Evolutionary conservation across 331 rosid species (phyloP).

Genomic region (Saraca asoca): DNA sequence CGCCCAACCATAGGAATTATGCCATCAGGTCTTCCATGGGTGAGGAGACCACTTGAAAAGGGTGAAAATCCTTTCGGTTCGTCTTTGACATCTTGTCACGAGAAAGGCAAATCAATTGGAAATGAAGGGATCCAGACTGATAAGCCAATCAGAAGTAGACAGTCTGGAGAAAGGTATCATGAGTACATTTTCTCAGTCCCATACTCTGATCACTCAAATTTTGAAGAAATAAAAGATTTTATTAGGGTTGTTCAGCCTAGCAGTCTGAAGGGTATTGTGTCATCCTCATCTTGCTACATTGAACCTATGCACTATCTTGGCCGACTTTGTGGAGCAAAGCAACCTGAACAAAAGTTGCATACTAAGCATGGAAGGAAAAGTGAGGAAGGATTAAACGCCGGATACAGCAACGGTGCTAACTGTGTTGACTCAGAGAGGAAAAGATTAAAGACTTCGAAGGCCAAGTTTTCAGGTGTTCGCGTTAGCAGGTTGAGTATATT

Average conservation of each 20-base stretch:
- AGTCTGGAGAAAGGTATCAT: conserved; percentile 42
- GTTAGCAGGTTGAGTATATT: conserved; percentile 43
- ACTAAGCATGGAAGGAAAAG: conserved; percentile 31
- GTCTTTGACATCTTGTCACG: conserved; percentile 43
- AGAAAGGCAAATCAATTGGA: conserved; percentile 37
- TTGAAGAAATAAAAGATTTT: conserved; percentile 57
- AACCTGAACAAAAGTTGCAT: conserved; percentile 29
- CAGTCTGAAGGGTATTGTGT: conserved; percentile 64
- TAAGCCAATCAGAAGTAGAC: conserved; percentile 31
- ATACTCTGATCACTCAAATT: conserved; percentile 75
- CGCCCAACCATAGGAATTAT: conserved; percentile 73
- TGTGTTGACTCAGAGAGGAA: conserved; percentile 32
- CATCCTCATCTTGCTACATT: conserved; percentile 63
- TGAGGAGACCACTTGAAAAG: conserved; percentile 37
- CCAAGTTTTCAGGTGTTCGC: conserved; percentile 37
- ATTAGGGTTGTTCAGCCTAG: conserved; percentile 64
- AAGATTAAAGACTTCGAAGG: conserved; percentile 35
- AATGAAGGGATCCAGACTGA: conserved; percentile 32
- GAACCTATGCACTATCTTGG: conserved; percentile 71
- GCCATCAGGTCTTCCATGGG: conserved; percentile 84
- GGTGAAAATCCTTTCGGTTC: conserved; percentile 45
- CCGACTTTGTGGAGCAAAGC: conserved; percentile 51
- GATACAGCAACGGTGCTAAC: conserved; percentile 14
- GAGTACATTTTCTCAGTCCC: conserved; percentile 60
- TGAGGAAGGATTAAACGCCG: conserved; percentile 31